Conservation (phyloP, 495 filamentous ascomycete genomes). For the Penicillium robsamsonii region DNA sequence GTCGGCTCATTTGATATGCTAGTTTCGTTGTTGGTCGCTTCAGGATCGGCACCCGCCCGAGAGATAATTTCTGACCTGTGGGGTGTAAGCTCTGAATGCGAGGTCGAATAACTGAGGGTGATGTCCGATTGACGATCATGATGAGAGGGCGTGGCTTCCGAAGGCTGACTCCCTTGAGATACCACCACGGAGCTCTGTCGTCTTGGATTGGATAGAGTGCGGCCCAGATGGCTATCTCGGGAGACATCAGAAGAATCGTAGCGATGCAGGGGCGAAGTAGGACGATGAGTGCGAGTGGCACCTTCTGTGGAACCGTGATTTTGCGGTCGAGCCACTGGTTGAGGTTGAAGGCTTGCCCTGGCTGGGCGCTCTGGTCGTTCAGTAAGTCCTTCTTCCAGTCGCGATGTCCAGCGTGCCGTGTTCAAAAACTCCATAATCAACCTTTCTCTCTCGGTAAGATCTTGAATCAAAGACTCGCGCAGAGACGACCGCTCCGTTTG, state of each 20-base stretch:
- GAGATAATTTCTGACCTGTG: slow-evolving; percentile 21
- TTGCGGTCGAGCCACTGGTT: slow-evolving; percentile 34
- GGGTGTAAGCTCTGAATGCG: slow-evolving; percentile 35
- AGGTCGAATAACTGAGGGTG: slow-evolving; percentile 40
- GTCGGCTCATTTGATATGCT: slow-evolving; percentile 5
- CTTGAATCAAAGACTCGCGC: slow-evolving; percentile 43
- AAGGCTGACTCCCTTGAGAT: slow-evolving; percentile 33
- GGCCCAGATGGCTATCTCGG: slow-evolving; percentile 34
- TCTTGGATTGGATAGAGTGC: slow-evolving; percentile 33
- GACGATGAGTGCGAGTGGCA: slow-evolving; percentile 42
- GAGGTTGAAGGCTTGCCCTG: slow-evolving; percentile 29
- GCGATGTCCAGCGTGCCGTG: slow-evolving; percentile 42
- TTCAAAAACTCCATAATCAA: slow-evolving; percentile 58
- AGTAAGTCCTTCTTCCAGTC: slow-evolving; percentile 34
- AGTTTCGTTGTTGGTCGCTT: slow-evolving; percentile 21
- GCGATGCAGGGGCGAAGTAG: slow-evolving; percentile 33
- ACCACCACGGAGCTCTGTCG: slow-evolving; percentile 48
- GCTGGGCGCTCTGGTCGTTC: slow-evolving; percentile 36
- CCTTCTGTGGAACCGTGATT: slow-evolving; percentile 36
- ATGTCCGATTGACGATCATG: slow-evolving; percentile 38
- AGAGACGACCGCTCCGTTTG: slow-evolving; percentile 28
- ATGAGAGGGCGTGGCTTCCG: slow-evolving; percentile 22
- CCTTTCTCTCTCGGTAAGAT: slow-evolving; percentile 56
- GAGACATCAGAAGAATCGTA: slow-evolving; percentile 26
- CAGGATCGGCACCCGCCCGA: slow-evolving; percentile 18